A percentile compares a stretch with the other conserved stretches of the same genome.
These are phyloP conservation scores for Pythium diclinum DNA, from an alignment of 352 stramenopile genomes.

Conservation along the genomic window DNA sequence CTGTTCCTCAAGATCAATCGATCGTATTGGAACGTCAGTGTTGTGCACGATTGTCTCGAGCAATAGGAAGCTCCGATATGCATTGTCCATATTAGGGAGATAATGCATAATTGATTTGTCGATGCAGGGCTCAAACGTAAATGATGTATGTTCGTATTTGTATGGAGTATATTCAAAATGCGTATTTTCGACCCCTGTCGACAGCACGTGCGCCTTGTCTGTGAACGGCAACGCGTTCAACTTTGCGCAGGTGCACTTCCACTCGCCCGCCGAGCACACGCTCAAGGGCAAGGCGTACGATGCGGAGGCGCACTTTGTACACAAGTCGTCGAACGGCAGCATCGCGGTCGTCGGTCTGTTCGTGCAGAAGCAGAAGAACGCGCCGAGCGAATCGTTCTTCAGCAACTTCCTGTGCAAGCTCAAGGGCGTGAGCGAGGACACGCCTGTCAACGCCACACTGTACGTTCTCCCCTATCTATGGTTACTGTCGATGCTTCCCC, in stretches of 20 bases:
- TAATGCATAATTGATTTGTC: too few species aligned
- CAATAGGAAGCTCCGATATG: too few species aligned
- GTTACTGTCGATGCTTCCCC: not conserved
- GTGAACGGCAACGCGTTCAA: constrained; percentile 25
- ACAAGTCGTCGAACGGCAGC: constrained; percentile 29
- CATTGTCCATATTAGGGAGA: too few species aligned
- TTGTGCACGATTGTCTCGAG: too few species aligned
- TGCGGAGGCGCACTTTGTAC: constrained; percentile 45
- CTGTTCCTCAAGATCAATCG: too few species aligned
- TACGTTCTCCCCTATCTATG: not conserved
- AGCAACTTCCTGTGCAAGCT: constrained; percentile 33
- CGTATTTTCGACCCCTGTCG: too few species aligned
- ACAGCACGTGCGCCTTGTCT: constrained; percentile 5
- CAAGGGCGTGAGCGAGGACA: constrained; percentile 24
- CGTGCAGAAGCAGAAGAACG: constrained; percentile 14
- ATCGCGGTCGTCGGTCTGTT: constrained; percentile 33
- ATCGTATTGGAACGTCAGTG: too few species aligned
- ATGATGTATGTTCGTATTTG: too few species aligned
- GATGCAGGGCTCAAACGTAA: too few species aligned
- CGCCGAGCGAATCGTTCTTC: constrained; percentile 29
- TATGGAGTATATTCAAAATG: too few species aligned
- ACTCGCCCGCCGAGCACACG: constrained; percentile 43
- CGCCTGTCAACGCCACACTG: constrained; percentile 4
- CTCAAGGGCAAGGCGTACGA: constrained; percentile 32
- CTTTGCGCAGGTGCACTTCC: constrained; percentile 43